phyloP scores from a whole-genome alignment of 2,329 filamentous ascomycete species.

The Claviceps sp. region DNA sequence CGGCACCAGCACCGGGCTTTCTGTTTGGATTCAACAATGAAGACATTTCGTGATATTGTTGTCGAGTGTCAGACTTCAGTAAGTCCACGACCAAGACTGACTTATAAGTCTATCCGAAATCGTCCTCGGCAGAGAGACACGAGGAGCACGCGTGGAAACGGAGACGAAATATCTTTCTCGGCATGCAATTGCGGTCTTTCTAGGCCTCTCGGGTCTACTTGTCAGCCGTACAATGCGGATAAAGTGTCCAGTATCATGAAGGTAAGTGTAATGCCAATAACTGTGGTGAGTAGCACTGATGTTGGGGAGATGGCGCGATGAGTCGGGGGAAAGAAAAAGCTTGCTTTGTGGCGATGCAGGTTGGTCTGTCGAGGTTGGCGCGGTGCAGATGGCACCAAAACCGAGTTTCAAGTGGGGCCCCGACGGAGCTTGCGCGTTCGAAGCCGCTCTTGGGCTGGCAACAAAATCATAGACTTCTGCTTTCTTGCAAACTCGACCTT shows the following conservation, averaged over 20 bases:
- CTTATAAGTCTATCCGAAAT: neutral
- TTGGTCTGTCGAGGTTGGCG: neutral
- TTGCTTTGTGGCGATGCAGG: neutral
- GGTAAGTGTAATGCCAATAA: neutral
- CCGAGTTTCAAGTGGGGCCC: neutral
- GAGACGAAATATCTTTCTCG: neutral
- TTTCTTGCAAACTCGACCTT: too few species aligned
- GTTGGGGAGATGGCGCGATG: neutral
- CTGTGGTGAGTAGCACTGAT: neutral
- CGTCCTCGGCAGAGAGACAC: neutral
- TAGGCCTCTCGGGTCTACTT: neutral
- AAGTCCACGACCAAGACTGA: neutral
- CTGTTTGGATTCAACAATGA: slow-evolving; percentile 31
- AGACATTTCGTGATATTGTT: slow-evolving; percentile 25
- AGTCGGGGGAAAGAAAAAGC: neutral
- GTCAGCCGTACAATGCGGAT: neutral
- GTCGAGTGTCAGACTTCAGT: neutral
- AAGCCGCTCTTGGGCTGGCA: neutral
- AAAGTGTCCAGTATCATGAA: neutral
- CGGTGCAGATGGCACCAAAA: neutral
- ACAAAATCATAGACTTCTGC: neutral
- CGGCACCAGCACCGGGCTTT: slow-evolving; percentile 15
- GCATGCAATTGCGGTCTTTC: neutral
- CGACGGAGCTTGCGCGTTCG: slow-evolving; percentile 2
- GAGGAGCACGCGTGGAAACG: neutral